phyloP scores from a whole-genome alignment of 768 basidiomycete genomes.

The Tricholoma furcatifolium region DNA sequence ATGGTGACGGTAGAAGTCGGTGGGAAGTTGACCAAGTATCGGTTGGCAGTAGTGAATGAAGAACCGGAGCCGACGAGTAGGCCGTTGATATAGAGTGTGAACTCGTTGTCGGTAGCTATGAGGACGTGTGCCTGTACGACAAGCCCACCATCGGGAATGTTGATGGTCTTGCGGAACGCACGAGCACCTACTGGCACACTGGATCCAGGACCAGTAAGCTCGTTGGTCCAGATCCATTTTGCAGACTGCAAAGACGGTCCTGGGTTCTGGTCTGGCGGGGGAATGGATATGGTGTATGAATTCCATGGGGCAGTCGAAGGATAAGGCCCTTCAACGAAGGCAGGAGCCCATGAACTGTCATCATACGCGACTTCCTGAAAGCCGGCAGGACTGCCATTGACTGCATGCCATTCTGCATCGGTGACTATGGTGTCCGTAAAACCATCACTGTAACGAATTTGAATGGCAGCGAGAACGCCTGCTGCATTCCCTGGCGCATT shows the following conservation, averaged over 20 bases:
- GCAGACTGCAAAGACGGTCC: conserved; percentile 23
- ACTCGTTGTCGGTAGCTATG: conserved; percentile 26
- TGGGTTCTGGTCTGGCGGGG: conserved; percentile 17
- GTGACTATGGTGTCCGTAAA: conserved; percentile 28
- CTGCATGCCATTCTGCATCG: conserved; percentile 28
- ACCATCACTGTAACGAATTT: conserved; percentile 30
- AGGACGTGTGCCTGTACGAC: conserved; percentile 22
- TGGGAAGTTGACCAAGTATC: conserved; percentile 17
- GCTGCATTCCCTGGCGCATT: conserved; percentile 21
- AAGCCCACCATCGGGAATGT: conserved; percentile 20
- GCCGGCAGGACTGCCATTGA: conserved; percentile 21
- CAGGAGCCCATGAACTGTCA: conserved; percentile 28
- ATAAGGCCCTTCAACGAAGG: conserved; percentile 21
- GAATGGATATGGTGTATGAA: conserved; percentile 9
- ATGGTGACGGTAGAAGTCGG: conserved; percentile 17
- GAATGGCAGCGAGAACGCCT: conserved; percentile 27
- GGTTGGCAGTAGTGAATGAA: conserved; percentile 13
- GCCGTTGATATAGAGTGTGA: conserved; percentile 29
- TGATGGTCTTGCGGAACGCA: conserved; percentile 28
- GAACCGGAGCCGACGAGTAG: conserved; percentile 21
- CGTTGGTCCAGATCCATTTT: conserved; percentile 33
- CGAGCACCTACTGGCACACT: conserved; percentile 22
- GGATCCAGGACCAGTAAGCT: conserved; percentile 18
- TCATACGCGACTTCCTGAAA: conserved; percentile 29
- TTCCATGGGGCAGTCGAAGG: conserved; percentile 14